These are phyloP conservation scores for Lachancea dasiensis DNA, from an alignment of 805 yeast species.

Conservation along the genomic window DNA sequence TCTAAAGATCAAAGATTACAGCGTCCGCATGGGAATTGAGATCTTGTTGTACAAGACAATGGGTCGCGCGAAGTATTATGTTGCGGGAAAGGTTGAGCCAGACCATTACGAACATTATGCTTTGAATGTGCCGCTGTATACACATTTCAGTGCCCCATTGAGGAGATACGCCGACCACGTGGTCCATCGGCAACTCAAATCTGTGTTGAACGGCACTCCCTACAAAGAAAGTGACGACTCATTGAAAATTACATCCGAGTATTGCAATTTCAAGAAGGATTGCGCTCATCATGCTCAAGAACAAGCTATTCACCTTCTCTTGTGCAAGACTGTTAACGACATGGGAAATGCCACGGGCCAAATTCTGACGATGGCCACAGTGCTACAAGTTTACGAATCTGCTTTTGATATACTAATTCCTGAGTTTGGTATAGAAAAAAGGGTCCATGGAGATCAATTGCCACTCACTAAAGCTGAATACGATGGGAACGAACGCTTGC, in stretches of 20 bases:
- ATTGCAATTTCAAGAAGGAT: constrained; percentile 92
- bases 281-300: constrained; percentile 91
- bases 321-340: constrained; percentile 78
- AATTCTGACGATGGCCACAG: constrained; percentile 75
- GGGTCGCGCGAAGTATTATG: constrained; percentile 78
- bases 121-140: constrained; percentile 76
- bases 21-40: constrained; percentile 67
- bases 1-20: constrained; percentile 53
- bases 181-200: constrained; percentile 86
- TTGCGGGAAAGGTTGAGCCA: constrained; percentile 82
- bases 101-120: constrained; percentile 75
- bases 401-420: constrained; percentile 92
- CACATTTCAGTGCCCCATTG: constrained; percentile 91
- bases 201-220: constrained; percentile 43
- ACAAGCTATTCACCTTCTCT: constrained; percentile 81
- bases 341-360: constrained; percentile 72
- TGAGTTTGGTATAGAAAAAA: constrained; percentile 88
- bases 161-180: constrained; percentile 88
- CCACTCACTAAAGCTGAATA: constrained; percentile 92
- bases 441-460: constrained; percentile 96
- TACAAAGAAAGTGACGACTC: constrained; percentile 56
- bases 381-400: constrained; percentile 89
- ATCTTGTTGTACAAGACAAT: constrained; percentile 74
- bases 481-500: constrained; percentile 55
- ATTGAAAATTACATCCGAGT: constrained; percentile 77